phyloP scores from a whole-genome alignment of 805 yeast genomes.

The Ogataea henricii region DNA sequence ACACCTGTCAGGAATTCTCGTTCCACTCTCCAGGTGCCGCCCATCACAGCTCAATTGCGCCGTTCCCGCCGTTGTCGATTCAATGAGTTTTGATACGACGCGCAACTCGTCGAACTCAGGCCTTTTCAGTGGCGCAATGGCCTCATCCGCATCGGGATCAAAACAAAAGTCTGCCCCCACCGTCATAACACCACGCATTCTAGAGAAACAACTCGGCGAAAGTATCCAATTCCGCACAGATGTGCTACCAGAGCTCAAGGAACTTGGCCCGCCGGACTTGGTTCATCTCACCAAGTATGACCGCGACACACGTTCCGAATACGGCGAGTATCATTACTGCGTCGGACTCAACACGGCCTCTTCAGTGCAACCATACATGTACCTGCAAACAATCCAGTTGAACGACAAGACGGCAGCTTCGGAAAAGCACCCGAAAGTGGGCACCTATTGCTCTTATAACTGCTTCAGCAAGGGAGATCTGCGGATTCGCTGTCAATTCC shows the following conservation, averaged over 20 bases:
- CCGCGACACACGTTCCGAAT: constrained; percentile 46
- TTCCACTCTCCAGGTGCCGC: background rate
- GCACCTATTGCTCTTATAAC: constrained; percentile 71
- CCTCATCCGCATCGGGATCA: constrained; percentile 9
- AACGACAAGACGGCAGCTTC: constrained; percentile 35
- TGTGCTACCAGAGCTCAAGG: constrained; percentile 43
- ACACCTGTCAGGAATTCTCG: background rate
- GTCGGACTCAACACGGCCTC: constrained; percentile 56
- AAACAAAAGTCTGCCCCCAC: constrained; percentile 21
- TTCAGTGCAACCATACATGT: constrained; percentile 56
- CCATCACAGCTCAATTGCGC: background rate
- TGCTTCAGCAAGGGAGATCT: constrained; percentile 73
- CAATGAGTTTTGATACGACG: constrained; percentile 5
- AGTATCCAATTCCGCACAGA: constrained; percentile 53
- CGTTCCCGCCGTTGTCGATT: background rate
- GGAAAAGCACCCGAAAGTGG: constrained; percentile 37
- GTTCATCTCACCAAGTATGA: constrained; percentile 53
- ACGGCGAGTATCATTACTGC: constrained; percentile 55
- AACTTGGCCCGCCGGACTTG: constrained; percentile 78
- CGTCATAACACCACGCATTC: constrained; percentile 36
- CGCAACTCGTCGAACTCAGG: constrained; percentile 14
- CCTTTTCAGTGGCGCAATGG: constrained; percentile 6
- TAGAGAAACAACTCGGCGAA: constrained; percentile 52
- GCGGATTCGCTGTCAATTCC: constrained; percentile 62
- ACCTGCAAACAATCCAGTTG: constrained; percentile 47